Conservation (phyloP, 2,329 filamentous ascomycete species). For the Didymella lethalis region DNA sequence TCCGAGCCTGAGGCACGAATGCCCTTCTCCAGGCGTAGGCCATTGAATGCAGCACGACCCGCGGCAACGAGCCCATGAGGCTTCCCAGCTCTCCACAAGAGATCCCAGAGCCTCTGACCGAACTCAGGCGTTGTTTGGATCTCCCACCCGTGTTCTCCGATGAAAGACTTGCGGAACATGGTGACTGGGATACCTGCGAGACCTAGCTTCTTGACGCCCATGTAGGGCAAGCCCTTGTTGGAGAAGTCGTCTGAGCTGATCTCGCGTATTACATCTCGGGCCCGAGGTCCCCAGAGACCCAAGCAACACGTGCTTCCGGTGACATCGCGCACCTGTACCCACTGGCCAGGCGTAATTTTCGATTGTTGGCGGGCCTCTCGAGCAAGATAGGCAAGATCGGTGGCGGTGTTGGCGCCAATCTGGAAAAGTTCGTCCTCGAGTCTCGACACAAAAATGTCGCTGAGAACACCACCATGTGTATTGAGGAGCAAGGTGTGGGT, state of each 20-base stretch:
- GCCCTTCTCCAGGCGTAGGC: conserved; percentile 67
- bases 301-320: conserved; percentile 68
- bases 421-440: conserved; percentile 62
- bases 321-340: conserved; percentile 64
- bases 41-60: conserved; percentile 65
- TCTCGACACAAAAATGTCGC: conserved; percentile 65
- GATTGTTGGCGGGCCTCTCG: conserved; percentile 62
- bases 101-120: conserved; percentile 67
- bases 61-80: conserved; percentile 65
- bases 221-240: conserved; percentile 59
- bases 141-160: conserved; percentile 70
- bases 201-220: conserved; percentile 58
- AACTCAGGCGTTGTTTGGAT: conserved; percentile 67
- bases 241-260: conserved; percentile 59
- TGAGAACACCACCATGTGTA: conserved; percentile 60
- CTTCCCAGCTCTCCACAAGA: conserved; percentile 63
- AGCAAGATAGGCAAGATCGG: conserved; percentile 63
- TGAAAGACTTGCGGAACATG: conserved; percentile 64
- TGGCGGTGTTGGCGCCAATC: conserved; percentile 64
- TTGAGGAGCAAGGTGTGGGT: conserved; percentile 67
- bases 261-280: conserved; percentile 59
- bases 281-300: conserved; percentile 68
- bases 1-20: conserved; percentile 66
- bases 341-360: conserved; percentile 51
- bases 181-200: conserved; percentile 66